phyloP scores from a whole-genome alignment of 2,329 filamentous ascomycete genomes.

The Penicillium hordei region DNA sequence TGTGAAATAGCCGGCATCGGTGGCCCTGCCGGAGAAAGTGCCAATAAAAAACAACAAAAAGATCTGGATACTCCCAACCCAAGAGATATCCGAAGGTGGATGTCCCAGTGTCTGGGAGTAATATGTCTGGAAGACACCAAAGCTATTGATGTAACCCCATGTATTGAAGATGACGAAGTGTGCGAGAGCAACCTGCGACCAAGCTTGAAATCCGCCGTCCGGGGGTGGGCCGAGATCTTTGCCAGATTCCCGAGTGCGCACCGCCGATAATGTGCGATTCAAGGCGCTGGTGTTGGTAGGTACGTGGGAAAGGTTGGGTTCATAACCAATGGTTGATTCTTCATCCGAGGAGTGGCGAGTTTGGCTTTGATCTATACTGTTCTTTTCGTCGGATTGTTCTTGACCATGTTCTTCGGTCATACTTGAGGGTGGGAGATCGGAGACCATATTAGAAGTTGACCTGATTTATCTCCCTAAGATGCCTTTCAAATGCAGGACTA shows the following conservation, averaged over 20 bases:
- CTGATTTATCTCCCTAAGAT: neutral
- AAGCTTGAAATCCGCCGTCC: slow-evolving; percentile 56
- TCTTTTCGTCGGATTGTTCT: neutral
- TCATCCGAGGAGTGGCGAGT: slow-evolving; percentile 1
- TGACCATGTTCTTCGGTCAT: neutral
- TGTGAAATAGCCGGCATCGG: slow-evolving; percentile 54
- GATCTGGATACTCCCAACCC: slow-evolving; percentile 55
- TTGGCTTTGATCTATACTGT: neutral
- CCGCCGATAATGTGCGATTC: slow-evolving; percentile 35
- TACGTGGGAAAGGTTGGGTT: slow-evolving; percentile 18
- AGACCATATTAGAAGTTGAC: neutral
- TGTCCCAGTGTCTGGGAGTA: slow-evolving; percentile 47
- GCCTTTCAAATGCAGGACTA: neutral
- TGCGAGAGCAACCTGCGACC: slow-evolving; percentile 54
- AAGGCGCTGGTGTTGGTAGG: slow-evolving; percentile 31
- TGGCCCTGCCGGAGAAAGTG: slow-evolving; percentile 52
- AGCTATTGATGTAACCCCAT: slow-evolving; percentile 57
- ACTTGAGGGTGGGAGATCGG: neutral
- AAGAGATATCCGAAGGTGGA: slow-evolving; percentile 51
- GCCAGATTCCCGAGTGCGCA: slow-evolving; percentile 40
- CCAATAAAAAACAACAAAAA: slow-evolving; percentile 53
- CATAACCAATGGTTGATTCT: slow-evolving; percentile 1
- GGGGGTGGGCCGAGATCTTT: slow-evolving; percentile 42
- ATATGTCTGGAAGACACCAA: slow-evolving; percentile 57
- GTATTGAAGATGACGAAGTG: slow-evolving; percentile 59